Percentiles rank a stretch among this genome's conserved stretches.
Evolutionary conservation across 2,329 filamentous ascomycete genomes (phyloP).

Genomic region (Colletotrichum godetiae): DNA sequence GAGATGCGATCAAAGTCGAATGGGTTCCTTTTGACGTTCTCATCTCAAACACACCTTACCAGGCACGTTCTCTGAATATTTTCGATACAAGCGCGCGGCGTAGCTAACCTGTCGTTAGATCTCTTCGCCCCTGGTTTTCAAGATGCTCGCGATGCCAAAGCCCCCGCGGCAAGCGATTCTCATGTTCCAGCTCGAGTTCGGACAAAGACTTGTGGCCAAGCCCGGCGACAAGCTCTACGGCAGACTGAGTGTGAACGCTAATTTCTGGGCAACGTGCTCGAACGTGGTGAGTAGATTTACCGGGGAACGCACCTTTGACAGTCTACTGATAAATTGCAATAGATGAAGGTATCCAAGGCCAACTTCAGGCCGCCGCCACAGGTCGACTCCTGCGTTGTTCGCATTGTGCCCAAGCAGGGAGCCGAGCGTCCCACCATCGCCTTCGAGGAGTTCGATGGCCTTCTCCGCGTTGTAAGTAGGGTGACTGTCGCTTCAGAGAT

Average conservation of each 20-base stretch:
- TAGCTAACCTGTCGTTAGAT: slow-evolving; percentile 63
- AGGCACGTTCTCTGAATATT: slow-evolving; percentile 52
- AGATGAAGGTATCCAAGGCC: slow-evolving; percentile 53
- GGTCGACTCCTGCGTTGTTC: slow-evolving; percentile 91
- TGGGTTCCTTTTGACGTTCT: slow-evolving; percentile 82
- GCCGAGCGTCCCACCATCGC: slow-evolving; percentile 82
- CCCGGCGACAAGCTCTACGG: slow-evolving; percentile 60
- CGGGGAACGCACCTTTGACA: neutral
- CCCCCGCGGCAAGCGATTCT: slow-evolving; percentile 87
- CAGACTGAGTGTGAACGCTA: slow-evolving; percentile 46
- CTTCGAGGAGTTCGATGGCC: slow-evolving; percentile 95
- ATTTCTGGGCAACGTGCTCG: slow-evolving; percentile 37
- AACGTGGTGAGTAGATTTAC: slow-evolving; percentile 25
- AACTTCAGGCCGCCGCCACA: slow-evolving; percentile 94
- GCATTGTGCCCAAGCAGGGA: slow-evolving; percentile 88
- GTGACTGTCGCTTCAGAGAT: no score
- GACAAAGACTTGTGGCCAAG: slow-evolving; percentile 86
- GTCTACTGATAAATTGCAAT: neutral
- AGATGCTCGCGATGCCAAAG: slow-evolving; percentile 83
- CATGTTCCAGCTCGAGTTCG: slow-evolving; percentile 98
- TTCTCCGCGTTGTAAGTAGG: slow-evolving; percentile 76
- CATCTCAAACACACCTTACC: slow-evolving; percentile 76
- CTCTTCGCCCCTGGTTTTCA: slow-evolving; percentile 90
- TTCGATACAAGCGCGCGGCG: neutral
- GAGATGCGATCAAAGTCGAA: slow-evolving; percentile 71